Evolutionary conservation across 129 eudicot genomes (phyloP), one percentile per base, ranked within the genome.

Genomic region (Saussurea involucrata): DNA sequence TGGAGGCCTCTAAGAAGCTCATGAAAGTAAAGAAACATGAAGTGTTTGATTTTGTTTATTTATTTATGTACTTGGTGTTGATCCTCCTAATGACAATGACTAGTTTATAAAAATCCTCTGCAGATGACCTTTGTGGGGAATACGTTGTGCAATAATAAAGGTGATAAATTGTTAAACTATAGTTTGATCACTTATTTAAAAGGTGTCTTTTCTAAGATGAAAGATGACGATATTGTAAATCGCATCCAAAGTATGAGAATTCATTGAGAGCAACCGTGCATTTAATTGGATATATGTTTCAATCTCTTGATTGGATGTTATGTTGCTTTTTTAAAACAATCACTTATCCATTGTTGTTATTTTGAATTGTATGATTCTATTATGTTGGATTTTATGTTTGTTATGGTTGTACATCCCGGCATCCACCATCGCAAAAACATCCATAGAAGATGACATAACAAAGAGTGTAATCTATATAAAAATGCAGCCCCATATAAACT

Each of bases 171-270:
- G 68, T 77, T 77, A 13, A 68, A 67, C n/a, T 68, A 68, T 55
- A 17, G 82, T 36, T 58, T 70, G 40, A 74, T 70, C 18, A 61
- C 71, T 24, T 78, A 32, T 71, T 29, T 77, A n/a, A 53, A 15
- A 53, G 6, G 17, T 53, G 22, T 53, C 64, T 57, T 18, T 57
- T 6, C 12, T 57, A 20, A 20, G 25, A 20, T 20, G 1, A 57
- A 57, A 11, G 25, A 57, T 11, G 10, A 57, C 8, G 4, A 6
- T 57, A 18, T 31, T n/a, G 32, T 66, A 66, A 66, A 66, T 66
- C 24, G 17, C 46, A 28, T 34, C 22, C 33, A 57, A n/a, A 31
- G 71, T 66, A 67, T 67, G 40, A 67, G 10, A 64, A 67, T 8
- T 18, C 49, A 1, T 32, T 7, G 22, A 32, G 24, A 67, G 6